A percentile compares a stretch with the other conserved stretches of the same genome.
Conservation (phyloP, 2,329 filamentous ascomycete genomes). For the Cucurbitaria berberidis region DNA sequence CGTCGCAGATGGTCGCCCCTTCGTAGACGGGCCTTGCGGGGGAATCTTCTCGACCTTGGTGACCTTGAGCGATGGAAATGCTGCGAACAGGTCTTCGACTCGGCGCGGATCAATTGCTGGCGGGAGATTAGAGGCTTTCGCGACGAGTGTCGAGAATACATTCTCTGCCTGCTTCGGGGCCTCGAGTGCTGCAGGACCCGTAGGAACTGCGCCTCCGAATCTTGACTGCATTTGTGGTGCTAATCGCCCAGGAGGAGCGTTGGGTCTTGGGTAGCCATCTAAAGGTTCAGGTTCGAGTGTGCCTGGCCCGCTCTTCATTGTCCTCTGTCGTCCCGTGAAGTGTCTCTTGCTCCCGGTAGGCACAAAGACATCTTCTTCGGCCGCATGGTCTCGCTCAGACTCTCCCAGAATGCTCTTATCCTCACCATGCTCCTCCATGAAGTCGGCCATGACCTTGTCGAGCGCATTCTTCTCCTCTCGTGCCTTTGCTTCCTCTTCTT, state of each 20-base stretch:
- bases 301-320: constrained; percentile 43
- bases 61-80: constrained; percentile 41
- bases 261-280: constrained; percentile 24
- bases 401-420: constrained; percentile 34
- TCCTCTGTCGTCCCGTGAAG: constrained; percentile 36
- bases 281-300: constrained; percentile 37
- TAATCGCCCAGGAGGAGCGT: constrained; percentile 19
- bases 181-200: constrained; percentile 22
- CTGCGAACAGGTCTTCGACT: constrained; percentile 39
- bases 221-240: constrained; percentile 20
- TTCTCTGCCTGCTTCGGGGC: constrained; percentile 28
- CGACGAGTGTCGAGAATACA: constrained; percentile 37
- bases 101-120: constrained; percentile 30
- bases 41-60: constrained; percentile 38
- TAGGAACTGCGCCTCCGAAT: constrained; percentile 18
- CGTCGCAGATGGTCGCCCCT: constrained; percentile 30
- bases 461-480: constrained; percentile 40
- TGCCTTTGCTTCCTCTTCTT: constrained; percentile 40
- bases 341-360: constrained; percentile 39
- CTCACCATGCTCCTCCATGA: constrained; percentile 37
- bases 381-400: constrained; percentile 25
- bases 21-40: constrained; percentile 23
- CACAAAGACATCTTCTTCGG: constrained; percentile 33
- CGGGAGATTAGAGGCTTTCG: constrained; percentile 43
- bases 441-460: constrained; percentile 41